These are phyloP conservation scores for Hanseniaspora nectarophila DNA, from an alignment of 805 yeast genomes.

Conservation along the genomic window DNA sequence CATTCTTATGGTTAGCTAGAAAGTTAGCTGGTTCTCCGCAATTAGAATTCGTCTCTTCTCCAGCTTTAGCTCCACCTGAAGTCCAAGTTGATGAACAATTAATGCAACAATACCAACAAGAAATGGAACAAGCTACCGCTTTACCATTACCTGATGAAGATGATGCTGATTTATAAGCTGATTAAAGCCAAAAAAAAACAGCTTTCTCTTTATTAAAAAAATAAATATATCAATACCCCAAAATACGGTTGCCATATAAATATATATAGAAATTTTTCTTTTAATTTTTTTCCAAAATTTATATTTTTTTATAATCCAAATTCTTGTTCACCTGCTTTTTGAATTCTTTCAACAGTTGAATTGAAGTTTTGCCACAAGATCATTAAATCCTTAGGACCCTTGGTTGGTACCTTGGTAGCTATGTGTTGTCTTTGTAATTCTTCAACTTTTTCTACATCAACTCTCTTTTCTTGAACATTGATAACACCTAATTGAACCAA, in stretches of 20 bases:
- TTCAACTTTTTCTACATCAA: constrained; percentile 1
- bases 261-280: neutral
- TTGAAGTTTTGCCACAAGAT: neutral
- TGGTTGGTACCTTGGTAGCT: neutral
- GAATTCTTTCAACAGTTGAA: neutral
- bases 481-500: constrained; percentile 5
- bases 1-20: constrained; percentile 99
- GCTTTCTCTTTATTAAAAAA: no score
- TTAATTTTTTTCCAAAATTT: no score
- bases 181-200: no score
- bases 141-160: constrained; percentile 99
- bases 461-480: constrained; percentile 1
- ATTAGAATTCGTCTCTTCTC: constrained; percentile 96
- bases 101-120: constrained; percentile 97
- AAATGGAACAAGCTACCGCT: constrained; percentile 98
- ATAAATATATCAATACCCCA: no score
- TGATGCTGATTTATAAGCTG: constrained; percentile 85
- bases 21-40: constrained; percentile 96
- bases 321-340: neutral
- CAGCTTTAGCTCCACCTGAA: constrained; percentile 99
- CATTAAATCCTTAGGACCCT: neutral
- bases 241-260: no score
- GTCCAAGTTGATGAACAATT: constrained; percentile 91
- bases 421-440: neutral
- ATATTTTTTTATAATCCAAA: neutral